Percentiles rank a stretch among this genome's conserved stretches.
Conservation (phyloP, 169 alveolate species). For the Neospora caninum region DNA sequence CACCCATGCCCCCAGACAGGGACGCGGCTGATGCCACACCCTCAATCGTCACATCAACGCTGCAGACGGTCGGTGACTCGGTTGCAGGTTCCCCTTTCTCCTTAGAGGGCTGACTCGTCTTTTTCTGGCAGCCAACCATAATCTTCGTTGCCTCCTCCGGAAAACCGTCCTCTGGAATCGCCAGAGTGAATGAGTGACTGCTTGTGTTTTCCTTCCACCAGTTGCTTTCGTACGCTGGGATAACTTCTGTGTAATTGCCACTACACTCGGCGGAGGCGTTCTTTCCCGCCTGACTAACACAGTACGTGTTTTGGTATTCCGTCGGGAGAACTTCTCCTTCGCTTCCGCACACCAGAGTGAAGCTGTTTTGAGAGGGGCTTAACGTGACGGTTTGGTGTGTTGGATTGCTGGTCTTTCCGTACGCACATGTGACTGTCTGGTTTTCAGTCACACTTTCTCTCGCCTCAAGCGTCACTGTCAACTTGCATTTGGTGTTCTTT, state of each 20-base stretch:
- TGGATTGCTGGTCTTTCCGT: slow-evolving; percentile 15
- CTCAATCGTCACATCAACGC: background rate
- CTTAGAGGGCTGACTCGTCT: too few species aligned
- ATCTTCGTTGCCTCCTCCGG: background rate
- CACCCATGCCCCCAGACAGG: too few species aligned
- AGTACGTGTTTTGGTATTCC: background rate
- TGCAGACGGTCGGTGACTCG: background rate
- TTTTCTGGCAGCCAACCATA: background rate
- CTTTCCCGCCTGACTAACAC: background rate
- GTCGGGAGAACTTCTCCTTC: background rate
- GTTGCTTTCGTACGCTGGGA: background rate
- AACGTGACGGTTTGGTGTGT: background rate
- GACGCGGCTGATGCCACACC: background rate
- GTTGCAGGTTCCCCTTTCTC: background rate
- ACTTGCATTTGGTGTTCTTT: background rate
- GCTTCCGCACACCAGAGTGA: background rate
- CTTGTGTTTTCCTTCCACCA: background rate
- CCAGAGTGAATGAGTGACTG: background rate
- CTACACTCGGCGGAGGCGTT: background rate
- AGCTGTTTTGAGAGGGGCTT: background rate
- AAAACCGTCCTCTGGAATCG: background rate
- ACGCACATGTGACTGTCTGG: background rate
- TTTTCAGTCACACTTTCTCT: background rate
- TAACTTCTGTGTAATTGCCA: background rate
- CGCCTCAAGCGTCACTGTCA: background rate